phyloP scores from a whole-genome alignment of 306 rosid species.

The Prunus salicina region DNA sequence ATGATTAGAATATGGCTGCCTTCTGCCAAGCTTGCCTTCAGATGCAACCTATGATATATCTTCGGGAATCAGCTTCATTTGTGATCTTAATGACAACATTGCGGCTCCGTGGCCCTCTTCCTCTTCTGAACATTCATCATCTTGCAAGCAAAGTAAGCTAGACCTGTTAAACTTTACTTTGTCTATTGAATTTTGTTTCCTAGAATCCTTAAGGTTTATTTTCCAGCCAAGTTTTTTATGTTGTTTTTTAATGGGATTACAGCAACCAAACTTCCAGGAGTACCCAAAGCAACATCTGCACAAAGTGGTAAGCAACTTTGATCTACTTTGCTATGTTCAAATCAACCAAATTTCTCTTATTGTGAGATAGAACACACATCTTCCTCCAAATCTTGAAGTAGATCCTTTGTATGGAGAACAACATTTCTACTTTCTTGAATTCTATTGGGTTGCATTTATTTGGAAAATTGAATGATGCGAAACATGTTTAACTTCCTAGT shows the following conservation, averaged over 20 bases:
- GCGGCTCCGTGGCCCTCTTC: constrained; percentile 70
- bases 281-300: constrained; percentile 51
- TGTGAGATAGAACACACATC: neutral
- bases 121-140: constrained; percentile 32
- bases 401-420: neutral
- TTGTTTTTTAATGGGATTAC: constrained; percentile 20
- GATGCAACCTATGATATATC: constrained; percentile 50
- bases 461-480: neutral
- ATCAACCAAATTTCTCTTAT: neutral
- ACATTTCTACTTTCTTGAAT: neutral
- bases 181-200: constrained; percentile 1
- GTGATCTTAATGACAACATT: constrained; percentile 72
- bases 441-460: neutral
- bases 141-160: constrained; percentile 57
- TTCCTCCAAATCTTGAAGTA: neutral
- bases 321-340: neutral
- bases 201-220: neutral
- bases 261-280: constrained; percentile 52
- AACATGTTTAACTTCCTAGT: neutral
- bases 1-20: constrained; percentile 59
- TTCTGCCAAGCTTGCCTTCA: constrained; percentile 62
- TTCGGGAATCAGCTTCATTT: constrained; percentile 60
- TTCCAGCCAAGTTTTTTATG: neutral
- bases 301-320: constrained; percentile 39
- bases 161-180: constrained; percentile 7